Evolutionary conservation across 1,139 yeast genomes (phyloP), one percentile per base, ranked within the genome.

Genomic region (Zhuliangozyma blackwelliae): DNA sequence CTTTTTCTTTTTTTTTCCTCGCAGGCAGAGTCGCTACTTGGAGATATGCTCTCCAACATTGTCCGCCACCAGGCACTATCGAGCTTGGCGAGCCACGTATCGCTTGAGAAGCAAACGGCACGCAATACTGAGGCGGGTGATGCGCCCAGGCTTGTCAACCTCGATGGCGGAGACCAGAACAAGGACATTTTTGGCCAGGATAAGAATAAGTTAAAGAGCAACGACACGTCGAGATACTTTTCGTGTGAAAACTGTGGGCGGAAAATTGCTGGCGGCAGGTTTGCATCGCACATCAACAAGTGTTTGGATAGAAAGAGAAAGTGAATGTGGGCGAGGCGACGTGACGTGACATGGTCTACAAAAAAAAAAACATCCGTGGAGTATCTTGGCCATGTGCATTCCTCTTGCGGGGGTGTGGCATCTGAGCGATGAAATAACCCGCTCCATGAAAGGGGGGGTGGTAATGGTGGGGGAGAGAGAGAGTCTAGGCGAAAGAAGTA

Each of bases 211-310:
- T 50, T 68, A 40, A 68, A 69, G 48, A 50, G 59, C 7, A 50
- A 57, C 10, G 76, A 70, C 38, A 51, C 65, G 3, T 64, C 68
- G 9, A 51, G 65, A 40, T 89, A 89, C 57, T 87, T 88, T 52
- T 75, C 66, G 40, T 92, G 98, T 61, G 72, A 75, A 11, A 83
- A 84, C 48, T 92, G 98, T 59, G 79, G 78, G 7, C 68, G 98
- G 39, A 86, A 83, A 52, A 83, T 92, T 11, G 92, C 96, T 1
- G 96, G 96, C 0, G 82, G 87, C 28, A 68, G 98, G 41, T 89
- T 87, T 66, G 97, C 97, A 3, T 90, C 87, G 36, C 98, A 92
- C 59, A 72, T 90, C 32, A 94, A 88, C 54, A 78, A 95, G 50
- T 92, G 98, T 53, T 61, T 89, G 28, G 87, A 69, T 40, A 49